Evolutionary conservation across 2,329 filamentous ascomycete species (phyloP).

Genomic region (Calonectria fujianensis): DNA sequence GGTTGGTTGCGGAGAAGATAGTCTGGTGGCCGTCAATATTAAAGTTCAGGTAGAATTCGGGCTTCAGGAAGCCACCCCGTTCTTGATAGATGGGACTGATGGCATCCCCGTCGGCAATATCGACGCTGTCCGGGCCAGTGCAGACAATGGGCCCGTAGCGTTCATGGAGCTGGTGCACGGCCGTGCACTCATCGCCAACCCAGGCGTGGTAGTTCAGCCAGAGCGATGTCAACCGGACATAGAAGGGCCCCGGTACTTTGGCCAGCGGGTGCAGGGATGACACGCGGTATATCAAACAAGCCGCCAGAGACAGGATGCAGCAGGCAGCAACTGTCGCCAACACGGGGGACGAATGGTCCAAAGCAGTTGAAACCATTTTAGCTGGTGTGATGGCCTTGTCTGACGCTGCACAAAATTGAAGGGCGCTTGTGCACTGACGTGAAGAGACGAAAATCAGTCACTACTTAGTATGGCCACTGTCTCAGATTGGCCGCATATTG

Average conservation of each 20-base stretch:
- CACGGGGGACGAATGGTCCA: background rate
- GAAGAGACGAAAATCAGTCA: background rate
- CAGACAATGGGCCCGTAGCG: slow-evolving; percentile 60
- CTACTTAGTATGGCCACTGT: background rate
- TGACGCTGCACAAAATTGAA: background rate
- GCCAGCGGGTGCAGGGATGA: slow-evolving; percentile 34
- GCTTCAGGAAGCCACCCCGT: slow-evolving; percentile 72
- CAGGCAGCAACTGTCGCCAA: background rate
- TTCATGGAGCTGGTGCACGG: slow-evolving; percentile 54
- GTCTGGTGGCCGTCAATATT: slow-evolving; percentile 73
- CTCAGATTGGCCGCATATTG: background rate
- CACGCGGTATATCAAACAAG: slow-evolving; percentile 1
- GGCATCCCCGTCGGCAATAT: slow-evolving; percentile 66
- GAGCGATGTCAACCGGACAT: slow-evolving; percentile 23
- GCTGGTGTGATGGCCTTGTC: background rate
- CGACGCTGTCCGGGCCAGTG: slow-evolving; percentile 61
- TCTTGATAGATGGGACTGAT: slow-evolving; percentile 70
- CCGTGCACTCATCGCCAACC: slow-evolving; percentile 37
- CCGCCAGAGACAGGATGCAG: background rate
- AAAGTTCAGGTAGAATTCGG: slow-evolving; percentile 72
- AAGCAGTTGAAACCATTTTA: background rate
- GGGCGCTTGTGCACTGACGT: background rate
- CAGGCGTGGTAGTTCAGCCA: slow-evolving; percentile 39
- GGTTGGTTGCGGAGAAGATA: slow-evolving; percentile 70
- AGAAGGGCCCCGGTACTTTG: slow-evolving; percentile 34